A percentile compares a stretch with the other conserved stretches of the same genome.
Evolutionary conservation across 176 grass and related monocot genomes (phyloP).

Genomic region (Hordeum marinum): DNA sequence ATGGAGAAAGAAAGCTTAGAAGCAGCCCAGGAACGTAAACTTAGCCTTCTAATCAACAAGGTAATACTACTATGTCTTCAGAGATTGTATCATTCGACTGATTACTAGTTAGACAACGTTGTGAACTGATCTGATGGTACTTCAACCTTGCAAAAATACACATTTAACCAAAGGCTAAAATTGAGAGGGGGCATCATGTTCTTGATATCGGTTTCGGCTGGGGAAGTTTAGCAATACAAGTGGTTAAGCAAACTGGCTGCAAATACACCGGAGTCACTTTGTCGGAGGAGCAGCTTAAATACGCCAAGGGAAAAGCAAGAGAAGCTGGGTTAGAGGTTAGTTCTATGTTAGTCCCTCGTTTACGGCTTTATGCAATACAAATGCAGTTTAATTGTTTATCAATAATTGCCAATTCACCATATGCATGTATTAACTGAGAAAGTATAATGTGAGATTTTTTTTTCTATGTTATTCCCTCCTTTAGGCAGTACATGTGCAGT

Average conservation of each 20-base stretch:
- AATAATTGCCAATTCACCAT: too few relatives aligned
- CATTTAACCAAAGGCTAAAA: background rate
- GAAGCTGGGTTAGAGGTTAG: slow-evolving; percentile 8
- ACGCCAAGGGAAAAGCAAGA: background rate
- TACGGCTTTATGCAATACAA: background rate
- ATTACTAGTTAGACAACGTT: background rate
- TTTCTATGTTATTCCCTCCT: too few relatives aligned
- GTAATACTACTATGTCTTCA: background rate
- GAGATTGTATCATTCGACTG: background rate
- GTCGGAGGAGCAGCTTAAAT: slow-evolving; percentile 2
- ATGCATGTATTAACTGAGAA: too few relatives aligned
- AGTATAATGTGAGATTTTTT: too few relatives aligned
- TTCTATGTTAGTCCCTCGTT: background rate
- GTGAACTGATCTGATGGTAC: background rate
- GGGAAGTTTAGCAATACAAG: slow-evolving; percentile 11
- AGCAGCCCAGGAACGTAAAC: background rate
- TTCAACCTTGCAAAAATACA: background rate
- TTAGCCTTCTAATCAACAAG: background rate
- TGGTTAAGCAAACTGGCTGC: background rate
- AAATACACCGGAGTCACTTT: slow-evolving; percentile 6
- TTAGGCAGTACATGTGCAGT: too few relatives aligned
- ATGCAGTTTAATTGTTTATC: background rate
- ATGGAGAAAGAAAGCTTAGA: background rate
- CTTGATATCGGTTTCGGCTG: background rate
- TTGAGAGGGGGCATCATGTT: background rate